These are phyloP conservation scores for Rhizopus stolonifer DNA, from an alignment of 371 early-diverging fungal species.

Conservation along the genomic window DNA sequence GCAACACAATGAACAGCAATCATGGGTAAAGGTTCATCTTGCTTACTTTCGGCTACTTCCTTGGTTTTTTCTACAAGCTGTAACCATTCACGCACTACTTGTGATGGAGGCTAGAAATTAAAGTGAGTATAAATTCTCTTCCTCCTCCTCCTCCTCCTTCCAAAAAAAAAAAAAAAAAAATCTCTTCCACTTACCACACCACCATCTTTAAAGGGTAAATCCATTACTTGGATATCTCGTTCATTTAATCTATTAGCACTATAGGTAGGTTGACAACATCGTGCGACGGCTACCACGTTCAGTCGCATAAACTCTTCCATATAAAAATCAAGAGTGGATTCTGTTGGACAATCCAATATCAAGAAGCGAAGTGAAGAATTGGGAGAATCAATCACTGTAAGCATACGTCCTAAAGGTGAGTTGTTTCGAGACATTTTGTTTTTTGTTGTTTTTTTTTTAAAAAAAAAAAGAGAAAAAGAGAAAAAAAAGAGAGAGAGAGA, in stretches of 20 bases:
- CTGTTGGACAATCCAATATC: slow-evolving; percentile 91
- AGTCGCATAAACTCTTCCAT: slow-evolving; percentile 74
- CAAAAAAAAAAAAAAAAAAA: no score
- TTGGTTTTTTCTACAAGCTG: slow-evolving; percentile 58
- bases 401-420: slow-evolving; percentile 34
- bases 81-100: slow-evolving; percentile 76
- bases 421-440: slow-evolving; percentile 23
- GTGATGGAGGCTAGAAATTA: slow-evolving; percentile 58
- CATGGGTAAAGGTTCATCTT: slow-evolving; percentile 50
- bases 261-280: slow-evolving; percentile 89
- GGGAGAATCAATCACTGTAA: slow-evolving; percentile 30
- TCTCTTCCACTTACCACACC: slow-evolving; percentile 51
- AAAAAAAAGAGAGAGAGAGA: no score
- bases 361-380: slow-evolving; percentile 68
- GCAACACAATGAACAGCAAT: slow-evolving; percentile 92
- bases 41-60: slow-evolving; percentile 31
- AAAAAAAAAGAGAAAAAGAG: slow-evolving; percentile 1
- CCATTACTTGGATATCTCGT: slow-evolving; percentile 39
- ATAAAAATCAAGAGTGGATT: slow-evolving; percentile 79
- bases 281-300: slow-evolving; percentile 82
- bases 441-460: not conserved
- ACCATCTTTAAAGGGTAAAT: slow-evolving; percentile 59
- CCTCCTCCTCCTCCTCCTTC: no score
- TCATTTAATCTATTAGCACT: slow-evolving; percentile 70
- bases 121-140: not conserved